Evolutionary conservation across 177 flowering plant genomes (phyloP), one percentile per base, ranked within the genome.

Genomic region (Vitis hybrid): DNA sequence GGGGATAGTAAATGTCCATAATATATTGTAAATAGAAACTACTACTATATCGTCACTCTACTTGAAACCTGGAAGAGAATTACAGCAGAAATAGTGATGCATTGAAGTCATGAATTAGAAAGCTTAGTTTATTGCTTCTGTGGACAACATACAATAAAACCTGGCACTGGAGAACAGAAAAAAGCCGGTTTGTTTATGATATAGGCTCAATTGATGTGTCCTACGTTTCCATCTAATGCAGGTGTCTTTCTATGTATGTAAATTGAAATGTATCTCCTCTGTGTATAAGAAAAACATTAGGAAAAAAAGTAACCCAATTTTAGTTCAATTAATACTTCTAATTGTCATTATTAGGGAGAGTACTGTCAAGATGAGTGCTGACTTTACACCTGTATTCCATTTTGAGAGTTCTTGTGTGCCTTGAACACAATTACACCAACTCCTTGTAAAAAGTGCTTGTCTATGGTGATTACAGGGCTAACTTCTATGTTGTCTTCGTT

Each of bases 1-100:
- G 51, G 26, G 51, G 8, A 51, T 29, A 6, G 58, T 49, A n/a
- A 62, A 48, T 65, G 22, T 65, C 9, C 65, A 51, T 53, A 67
- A 69, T 55, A 60, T 59, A 58, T 55, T 73, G 7, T 68, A 58
- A 73, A 2, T 12, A 33, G 33, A 15, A 10, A 7, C 19, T 29
- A 16, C 45, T 15, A 8, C 31, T 14, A 33, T 62, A 14, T 33
- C 2, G 6, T 33, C 13, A 7, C 50, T 62, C 3, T 18, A 62
- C n/a, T 33, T 57, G 29, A 62, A 60, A 15, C 63, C 31, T 29
- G 48, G 10, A 18, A 18, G 14, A 18, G 14, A 9, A 57, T 10
- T 26, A 60, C 5, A 39, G n/a, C 22, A 1, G 63, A 14, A 59
- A 10, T 10, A 7, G 31, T 59, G 19, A 20, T 20, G 31, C 12